These are phyloP conservation scores for Tillandsia fasciculata DNA, from an alignment of 176 grass and related monocot species.

Conservation along the genomic window DNA sequence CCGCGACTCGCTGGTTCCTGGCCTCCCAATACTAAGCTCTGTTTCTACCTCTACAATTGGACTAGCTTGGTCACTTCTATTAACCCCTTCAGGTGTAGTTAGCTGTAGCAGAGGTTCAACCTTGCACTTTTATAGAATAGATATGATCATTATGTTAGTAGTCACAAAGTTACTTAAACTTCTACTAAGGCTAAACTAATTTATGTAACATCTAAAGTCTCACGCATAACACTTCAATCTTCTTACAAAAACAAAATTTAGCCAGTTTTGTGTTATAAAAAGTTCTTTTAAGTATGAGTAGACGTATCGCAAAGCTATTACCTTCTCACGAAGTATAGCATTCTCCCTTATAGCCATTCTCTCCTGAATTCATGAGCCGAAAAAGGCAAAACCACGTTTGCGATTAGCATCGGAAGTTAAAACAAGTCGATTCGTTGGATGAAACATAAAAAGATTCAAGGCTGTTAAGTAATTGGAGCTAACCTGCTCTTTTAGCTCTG, in stretches of 20 bases:
- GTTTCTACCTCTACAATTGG: background rate
- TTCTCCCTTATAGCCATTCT: constrained; percentile 51
- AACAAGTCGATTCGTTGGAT: background rate
- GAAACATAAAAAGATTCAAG: background rate
- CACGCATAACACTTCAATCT: background rate
- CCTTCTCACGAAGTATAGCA: constrained; percentile 38
- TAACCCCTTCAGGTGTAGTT: background rate
- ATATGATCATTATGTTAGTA: background rate
- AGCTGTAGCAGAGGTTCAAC: constrained; percentile 25
- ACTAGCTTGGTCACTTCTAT: background rate
- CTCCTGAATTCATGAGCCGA: constrained; percentile 29
- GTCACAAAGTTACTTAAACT: background rate
- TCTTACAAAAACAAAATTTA: constrained; percentile 7
- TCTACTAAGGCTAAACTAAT: too few relatives aligned
- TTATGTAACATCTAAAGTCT: too few relatives aligned
- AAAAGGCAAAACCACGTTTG: background rate
- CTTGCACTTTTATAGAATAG: constrained; percentile 5
- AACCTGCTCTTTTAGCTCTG: constrained; percentile 61
- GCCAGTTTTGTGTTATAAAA: background rate
- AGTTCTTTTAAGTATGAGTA: background rate
- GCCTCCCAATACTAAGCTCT: background rate
- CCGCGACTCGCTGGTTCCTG: background rate
- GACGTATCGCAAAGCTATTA: background rate
- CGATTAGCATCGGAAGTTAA: background rate
- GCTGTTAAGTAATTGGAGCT: background rate